Base-by-base conservation (phyloP, 2,329 filamentous ascomycete species). In the Fusarium armeniacum region DNA sequence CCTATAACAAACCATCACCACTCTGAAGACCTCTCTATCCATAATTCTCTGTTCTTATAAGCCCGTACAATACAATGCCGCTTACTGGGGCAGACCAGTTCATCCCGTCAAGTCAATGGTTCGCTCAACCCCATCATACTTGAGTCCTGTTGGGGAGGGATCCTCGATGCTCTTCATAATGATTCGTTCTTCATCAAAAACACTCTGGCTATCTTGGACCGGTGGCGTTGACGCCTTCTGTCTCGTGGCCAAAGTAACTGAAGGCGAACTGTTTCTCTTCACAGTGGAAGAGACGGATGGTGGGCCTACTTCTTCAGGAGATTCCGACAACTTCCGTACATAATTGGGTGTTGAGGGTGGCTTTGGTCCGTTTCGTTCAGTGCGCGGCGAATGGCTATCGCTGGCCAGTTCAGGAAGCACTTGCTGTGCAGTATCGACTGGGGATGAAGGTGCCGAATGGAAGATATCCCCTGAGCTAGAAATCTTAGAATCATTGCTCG, bases 51-150 rank as follows among this genome's bases (percentile, higher is more conserved):
- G 43, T 28, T 56, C 28, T 44, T 41, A 26, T n/a, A 36, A 30
- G 26, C 47, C 12, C 36, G 51, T 26, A 41, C 35, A 52, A 22
- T 28, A 22, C 32, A 7, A 36, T 50, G 24, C n/a, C 24, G 13
- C 18, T 16, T 16, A 45, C 22, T 26, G 46, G 36, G 24, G 18
- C 22, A 41, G 32, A 18, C n/a, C 18, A 15, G 26, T 16, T 58
- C 43, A 46, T 22, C n/a, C 45, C 15, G 62, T 64, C 51, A 75
- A 60, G 49, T 69, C 69, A 43, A 73, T 65, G 20, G 62, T 50
- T n/a, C 72, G 69, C 24, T 79, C 78, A 41, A 80, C 71, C n/a
- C 78, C 78, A 49, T 77, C 76, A 58, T 80, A 80, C 38, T 71
- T 72, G 6, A 75, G 65, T 15, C 70, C 69, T 20, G 24, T 52